phyloP scores from a whole-genome alignment of 805 yeast genomes.

The Candida xiaguanensis region DNA sequence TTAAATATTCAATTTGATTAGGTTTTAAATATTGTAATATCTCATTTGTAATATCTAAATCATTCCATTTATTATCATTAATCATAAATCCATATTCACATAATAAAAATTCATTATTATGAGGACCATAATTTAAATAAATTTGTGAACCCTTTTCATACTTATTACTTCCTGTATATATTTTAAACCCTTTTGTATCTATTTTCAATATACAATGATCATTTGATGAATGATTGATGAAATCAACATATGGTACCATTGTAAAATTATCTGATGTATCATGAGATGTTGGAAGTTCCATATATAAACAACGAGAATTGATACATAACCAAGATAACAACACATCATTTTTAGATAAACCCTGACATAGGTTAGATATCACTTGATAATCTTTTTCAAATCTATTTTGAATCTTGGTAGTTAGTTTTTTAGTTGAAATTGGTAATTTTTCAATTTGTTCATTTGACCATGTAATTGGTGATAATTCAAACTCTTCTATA shows the following conservation, averaged over 20 bases:
- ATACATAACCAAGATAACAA: slow-evolving; percentile 82
- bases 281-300: slow-evolving; percentile 56
- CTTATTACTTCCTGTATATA: slow-evolving; percentile 24
- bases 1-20: slow-evolving; percentile 43
- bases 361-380: too few species aligned
- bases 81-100: slow-evolving; percentile 85
- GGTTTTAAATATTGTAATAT: slow-evolving; percentile 34
- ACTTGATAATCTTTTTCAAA: slow-evolving; percentile 44
- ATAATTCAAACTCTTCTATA: slow-evolving; percentile 44
- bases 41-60: slow-evolving; percentile 54
- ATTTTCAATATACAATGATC: slow-evolving; percentile 52
- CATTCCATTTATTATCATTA: slow-evolving; percentile 60
- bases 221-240: slow-evolving; percentile 66
- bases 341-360: slow-evolving; percentile 36
- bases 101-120: slow-evolving; percentile 74
- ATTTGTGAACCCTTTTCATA: slow-evolving; percentile 51
- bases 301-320: slow-evolving; percentile 87
- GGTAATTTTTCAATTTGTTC: slow-evolving; percentile 42
- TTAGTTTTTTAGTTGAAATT: slow-evolving; percentile 33
- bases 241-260: slow-evolving; percentile 88
- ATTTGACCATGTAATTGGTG: slow-evolving; percentile 65
- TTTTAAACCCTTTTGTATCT: slow-evolving; percentile 49
- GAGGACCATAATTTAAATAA: slow-evolving; percentile 81
- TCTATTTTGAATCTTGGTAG: slow-evolving; percentile 37
- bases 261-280: slow-evolving; percentile 67